Base-by-base conservation (phyloP, 129 eudicot genomes). In the Chrysanthemum seticuspe region DNA sequence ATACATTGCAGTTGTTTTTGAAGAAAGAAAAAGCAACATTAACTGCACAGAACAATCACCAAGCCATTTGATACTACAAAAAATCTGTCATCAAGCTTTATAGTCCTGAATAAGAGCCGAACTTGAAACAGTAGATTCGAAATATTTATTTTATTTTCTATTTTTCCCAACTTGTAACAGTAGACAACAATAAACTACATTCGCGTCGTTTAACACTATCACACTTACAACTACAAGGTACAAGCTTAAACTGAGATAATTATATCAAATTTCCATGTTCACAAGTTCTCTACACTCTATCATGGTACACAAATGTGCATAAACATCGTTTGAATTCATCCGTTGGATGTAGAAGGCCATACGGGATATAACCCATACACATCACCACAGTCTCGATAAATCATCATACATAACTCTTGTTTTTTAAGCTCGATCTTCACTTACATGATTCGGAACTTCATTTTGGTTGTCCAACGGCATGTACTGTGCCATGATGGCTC, bases 401-500 rank as follows among this genome's bases (percentile, higher is more conserved):
- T 62, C 71, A 51, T 69, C 53, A 55, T 65, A 36, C 49, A 78
- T 3, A 13, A 63, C 18, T 62, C 52, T 49, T 48, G 61, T 50
- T 64, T 61, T 21, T 93, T 81, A 93, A 78, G 95, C 89, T 27
- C 73, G 90, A 31, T 85, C 78, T 3, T 81, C 95, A 4, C 78
- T 82, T 10, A 74, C 81, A 73, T 93, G 98, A 74, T 88, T 87
- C 5, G 87, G 88, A 12, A 94, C 91, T 73, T 86, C 98, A 55
- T 59, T 77, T 82, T 94, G 98, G 84, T 91, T 88, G 88, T 95
- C 97, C 59, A 90, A 76, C 59, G 97, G 96, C 94, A 89, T 89
- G 85, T 85, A 89, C 40, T 89, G 97, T 51, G 98, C 84, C 96
- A 92, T 94, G 34, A 94, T 90, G 48, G 98, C 98, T 72, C 95